Conservation (phyloP, 2,329 filamentous ascomycete species). For the Sphaerulina populicola region DNA sequence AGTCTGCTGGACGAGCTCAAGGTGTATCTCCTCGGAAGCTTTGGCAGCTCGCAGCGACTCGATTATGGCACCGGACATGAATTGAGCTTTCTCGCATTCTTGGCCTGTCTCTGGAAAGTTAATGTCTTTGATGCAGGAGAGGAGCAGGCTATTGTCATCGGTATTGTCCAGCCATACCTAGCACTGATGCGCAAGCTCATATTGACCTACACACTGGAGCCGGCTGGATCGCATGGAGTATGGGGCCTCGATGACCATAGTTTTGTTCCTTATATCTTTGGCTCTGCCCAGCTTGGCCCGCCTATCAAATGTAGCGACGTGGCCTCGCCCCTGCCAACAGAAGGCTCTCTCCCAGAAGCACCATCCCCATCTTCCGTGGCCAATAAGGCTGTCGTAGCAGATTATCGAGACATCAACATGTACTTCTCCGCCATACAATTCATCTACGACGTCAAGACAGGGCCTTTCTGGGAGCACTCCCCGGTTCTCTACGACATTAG, state of each 20-base stretch:
- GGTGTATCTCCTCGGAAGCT: constrained; percentile 73
- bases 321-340: constrained; percentile 53
- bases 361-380: constrained; percentile 63
- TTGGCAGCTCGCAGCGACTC: constrained; percentile 78
- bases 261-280: constrained; percentile 89
- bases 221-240: constrained; percentile 90
- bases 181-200: constrained; percentile 73
- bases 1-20: constrained; percentile 52
- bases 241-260: constrained; percentile 98
- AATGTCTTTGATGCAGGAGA: constrained; percentile 62
- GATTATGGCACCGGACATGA: constrained; percentile 98
- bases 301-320: constrained; percentile 55
- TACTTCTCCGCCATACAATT: constrained; percentile 96
- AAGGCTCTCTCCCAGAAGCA: constrained; percentile 62
- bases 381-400: constrained; percentile 35
- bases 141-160: constrained; percentile 73
- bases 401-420: constrained; percentile 47
- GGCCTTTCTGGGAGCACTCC: constrained; percentile 90
- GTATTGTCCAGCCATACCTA: constrained; percentile 80
- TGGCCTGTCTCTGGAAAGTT: constrained; percentile 86
- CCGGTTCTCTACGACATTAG: constrained; percentile 92
- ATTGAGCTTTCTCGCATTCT: constrained; percentile 84
- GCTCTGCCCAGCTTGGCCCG: constrained; percentile 79
- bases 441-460: constrained; percentile 93
- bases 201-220: constrained; percentile 83